Conservation (phyloP, 257 asterid species). For the Nicotiana undulata region DNA sequence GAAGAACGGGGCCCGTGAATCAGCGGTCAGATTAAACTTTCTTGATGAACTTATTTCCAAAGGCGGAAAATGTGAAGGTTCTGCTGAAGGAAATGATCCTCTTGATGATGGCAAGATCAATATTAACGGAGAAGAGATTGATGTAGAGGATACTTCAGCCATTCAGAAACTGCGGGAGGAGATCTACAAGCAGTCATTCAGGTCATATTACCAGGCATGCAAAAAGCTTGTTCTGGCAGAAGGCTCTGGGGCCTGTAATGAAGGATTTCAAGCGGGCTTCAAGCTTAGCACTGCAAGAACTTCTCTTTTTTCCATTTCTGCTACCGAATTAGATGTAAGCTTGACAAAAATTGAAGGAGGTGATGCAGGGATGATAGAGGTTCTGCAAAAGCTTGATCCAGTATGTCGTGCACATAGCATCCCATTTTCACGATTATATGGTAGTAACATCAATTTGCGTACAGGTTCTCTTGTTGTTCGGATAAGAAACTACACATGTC, state of each 20-base stretch:
- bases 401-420: slow-evolving; percentile 77
- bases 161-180: slow-evolving; percentile 64
- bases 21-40: slow-evolving; percentile 81
- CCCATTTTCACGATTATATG: slow-evolving; percentile 94
- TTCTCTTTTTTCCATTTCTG: slow-evolving; percentile 70
- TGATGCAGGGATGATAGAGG: slow-evolving; percentile 98
- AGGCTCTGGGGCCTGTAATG: slow-evolving; percentile 92
- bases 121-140: slow-evolving; percentile 60
- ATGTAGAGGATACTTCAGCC: slow-evolving; percentile 57
- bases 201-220: slow-evolving; percentile 84
- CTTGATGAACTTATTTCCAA: slow-evolving; percentile 73
- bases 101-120: slow-evolving; percentile 44
- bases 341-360: slow-evolving; percentile 90
- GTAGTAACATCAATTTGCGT: slow-evolving; percentile 61
- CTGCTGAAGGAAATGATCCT: slow-evolving; percentile 50
- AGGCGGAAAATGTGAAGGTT: slow-evolving; percentile 38
- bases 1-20: slow-evolving; percentile 90
- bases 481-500: slow-evolving; percentile 81
- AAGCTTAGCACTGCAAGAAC: slow-evolving; percentile 70
- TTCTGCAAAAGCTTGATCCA: slow-evolving; percentile 93
- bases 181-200: slow-evolving; percentile 67
- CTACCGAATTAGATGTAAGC: slow-evolving; percentile 73
- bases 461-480: slow-evolving; percentile 73
- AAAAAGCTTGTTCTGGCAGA: slow-evolving; percentile 58
- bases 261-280: slow-evolving; percentile 92